A percentile compares a stretch with the other conserved stretches of the same genome.
phyloP scores from a whole-genome alignment of 148 eudicot genomes.

The Simmondsia chinensis region DNA sequence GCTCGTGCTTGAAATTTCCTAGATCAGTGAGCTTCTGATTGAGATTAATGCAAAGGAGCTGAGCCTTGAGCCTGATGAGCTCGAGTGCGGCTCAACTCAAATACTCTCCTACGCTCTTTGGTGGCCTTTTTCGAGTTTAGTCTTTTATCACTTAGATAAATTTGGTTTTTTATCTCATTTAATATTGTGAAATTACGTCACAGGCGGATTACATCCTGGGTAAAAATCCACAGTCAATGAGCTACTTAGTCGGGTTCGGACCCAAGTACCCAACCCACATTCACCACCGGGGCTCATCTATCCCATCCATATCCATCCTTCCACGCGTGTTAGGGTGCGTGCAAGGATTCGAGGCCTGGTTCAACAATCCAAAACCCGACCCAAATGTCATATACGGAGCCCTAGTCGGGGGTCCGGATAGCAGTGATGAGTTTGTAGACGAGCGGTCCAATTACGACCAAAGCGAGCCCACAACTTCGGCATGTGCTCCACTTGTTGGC shows the following conservation, averaged over 20 bases:
- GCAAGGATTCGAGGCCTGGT: conserved; percentile 76
- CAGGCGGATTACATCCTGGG: conserved; percentile 90
- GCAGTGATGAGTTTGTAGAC: conserved; percentile 40
- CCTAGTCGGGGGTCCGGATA: conserved; percentile 74
- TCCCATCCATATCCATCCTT: conserved; percentile 32
- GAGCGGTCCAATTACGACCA: conserved; percentile 65
- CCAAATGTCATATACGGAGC: conserved; percentile 68
- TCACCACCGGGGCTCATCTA: conserved; percentile 88
- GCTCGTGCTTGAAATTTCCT: too few relatives aligned
- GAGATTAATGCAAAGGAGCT: too few relatives aligned
- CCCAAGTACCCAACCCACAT: conserved; percentile 53
- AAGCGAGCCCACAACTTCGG: conserved; percentile 69
- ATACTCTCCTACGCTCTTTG: too few relatives aligned
- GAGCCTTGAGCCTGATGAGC: too few relatives aligned
- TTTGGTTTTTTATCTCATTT: too few relatives aligned
- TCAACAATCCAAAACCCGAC: conserved; percentile 31
- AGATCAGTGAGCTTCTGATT: too few relatives aligned
- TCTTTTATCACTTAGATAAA: too few relatives aligned
- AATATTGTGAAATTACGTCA: too few relatives aligned
- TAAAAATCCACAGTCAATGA: conserved; percentile 66
- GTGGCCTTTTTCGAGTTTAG: too few relatives aligned
- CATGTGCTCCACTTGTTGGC: conserved; percentile 76
- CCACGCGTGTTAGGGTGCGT: conserved; percentile 45
- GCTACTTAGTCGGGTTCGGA: conserved; percentile 86
- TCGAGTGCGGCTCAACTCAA: too few relatives aligned